phyloP scores from a whole-genome alignment of 1,284 basidiomycete species.

The Schizophyllum commune region DNA sequence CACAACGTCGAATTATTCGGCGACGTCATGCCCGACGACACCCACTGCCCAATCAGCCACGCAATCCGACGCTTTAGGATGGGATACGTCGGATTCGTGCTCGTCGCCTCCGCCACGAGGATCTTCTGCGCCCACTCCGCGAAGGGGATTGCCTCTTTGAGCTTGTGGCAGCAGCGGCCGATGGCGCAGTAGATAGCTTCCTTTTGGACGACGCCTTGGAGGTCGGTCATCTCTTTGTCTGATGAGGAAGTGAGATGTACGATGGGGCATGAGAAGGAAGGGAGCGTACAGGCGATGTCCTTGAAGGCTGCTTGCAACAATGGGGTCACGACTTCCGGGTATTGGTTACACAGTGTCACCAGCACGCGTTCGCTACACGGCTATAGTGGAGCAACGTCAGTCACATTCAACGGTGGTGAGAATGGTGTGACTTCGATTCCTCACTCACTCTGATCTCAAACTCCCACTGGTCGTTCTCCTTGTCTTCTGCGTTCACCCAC shows the following conservation, averaged over 20 bases:
- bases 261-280: too few species aligned
- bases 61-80: conserved; percentile 86
- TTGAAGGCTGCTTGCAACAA: conserved; percentile 43
- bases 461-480: conserved; percentile 84
- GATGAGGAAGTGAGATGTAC: too few species aligned
- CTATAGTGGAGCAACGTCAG: conserved; percentile 30
- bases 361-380: conserved; percentile 85
- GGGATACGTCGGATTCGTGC: conserved; percentile 61
- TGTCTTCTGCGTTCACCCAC: conserved; percentile 81
- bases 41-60: conserved; percentile 85
- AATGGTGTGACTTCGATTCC: too few species aligned
- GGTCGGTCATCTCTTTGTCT: conserved; percentile 50
- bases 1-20: conserved; percentile 64
- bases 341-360: conserved; percentile 72
- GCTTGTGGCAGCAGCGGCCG: conserved; percentile 69
- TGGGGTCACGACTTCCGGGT: conserved; percentile 65
- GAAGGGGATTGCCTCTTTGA: conserved; percentile 61
- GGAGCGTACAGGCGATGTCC: conserved; percentile 30
- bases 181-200: conserved; percentile 87
- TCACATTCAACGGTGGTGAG: too few species aligned
- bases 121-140: conserved; percentile 56
- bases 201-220: conserved; percentile 65
- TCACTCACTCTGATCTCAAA: conserved; percentile 73
- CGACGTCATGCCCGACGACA: conserved; percentile 54
- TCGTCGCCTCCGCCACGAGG: conserved; percentile 49